Percentiles rank a stretch among this genome's conserved stretches.
Evolutionary conservation across 2,329 filamentous ascomycete species (phyloP).

Genomic region (Xylaria sp.): DNA sequence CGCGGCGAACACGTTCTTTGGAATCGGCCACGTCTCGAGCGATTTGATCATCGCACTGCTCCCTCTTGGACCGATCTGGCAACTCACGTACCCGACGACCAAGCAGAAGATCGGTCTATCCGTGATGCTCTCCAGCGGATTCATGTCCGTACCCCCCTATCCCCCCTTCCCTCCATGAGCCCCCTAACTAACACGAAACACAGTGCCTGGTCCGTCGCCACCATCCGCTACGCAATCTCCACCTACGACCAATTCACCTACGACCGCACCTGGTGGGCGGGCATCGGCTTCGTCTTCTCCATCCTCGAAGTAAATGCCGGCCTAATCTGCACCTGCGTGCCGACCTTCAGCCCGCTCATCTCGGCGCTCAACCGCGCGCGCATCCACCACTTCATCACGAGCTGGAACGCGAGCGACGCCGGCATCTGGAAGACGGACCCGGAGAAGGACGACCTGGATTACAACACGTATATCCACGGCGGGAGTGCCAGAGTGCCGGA

Average conservation of each 20-base stretch:
- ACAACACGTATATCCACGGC: constrained; percentile 8
- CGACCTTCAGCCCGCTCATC: constrained; percentile 27
- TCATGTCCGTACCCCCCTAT: constrained; percentile 23
- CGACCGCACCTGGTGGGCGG: constrained; percentile 31
- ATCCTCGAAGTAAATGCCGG: constrained; percentile 31
- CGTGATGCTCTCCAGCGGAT: constrained; percentile 26
- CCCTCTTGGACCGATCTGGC: constrained; percentile 29
- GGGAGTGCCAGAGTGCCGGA: not conserved
- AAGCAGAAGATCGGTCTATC: constrained; percentile 30
- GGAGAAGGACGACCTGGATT: constrained; percentile 20
- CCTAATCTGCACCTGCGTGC: constrained; percentile 29
- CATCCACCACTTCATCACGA: constrained; percentile 14
- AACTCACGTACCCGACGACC: constrained; percentile 25
- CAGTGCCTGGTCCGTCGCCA: constrained; percentile 30
- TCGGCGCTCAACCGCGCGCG: constrained; percentile 16
- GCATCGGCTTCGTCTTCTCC: constrained; percentile 29
- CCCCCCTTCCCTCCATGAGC: not conserved
- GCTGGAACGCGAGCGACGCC: constrained; percentile 19
- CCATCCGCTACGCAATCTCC: constrained; percentile 28
- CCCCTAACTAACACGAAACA: constrained; percentile 11
- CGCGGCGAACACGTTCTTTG: constrained; percentile 29
- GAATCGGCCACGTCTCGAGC: constrained; percentile 29
- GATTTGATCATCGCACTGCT: constrained; percentile 30
- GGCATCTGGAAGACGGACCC: constrained; percentile 15
- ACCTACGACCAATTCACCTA: constrained; percentile 30